Evolutionary conservation across 306 rosid genomes (phyloP).

Genomic region (Echinosophora koreensis): DNA sequence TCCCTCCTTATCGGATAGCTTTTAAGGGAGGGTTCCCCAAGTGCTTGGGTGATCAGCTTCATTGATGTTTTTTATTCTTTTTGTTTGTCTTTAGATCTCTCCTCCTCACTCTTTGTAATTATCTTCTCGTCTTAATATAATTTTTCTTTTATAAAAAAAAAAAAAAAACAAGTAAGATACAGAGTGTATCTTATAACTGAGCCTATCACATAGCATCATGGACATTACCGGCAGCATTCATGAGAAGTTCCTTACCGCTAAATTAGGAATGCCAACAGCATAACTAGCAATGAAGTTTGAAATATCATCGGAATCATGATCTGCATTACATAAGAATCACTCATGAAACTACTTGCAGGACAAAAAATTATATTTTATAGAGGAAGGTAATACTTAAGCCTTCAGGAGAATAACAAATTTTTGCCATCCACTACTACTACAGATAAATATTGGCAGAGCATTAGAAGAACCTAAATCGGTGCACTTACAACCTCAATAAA

Average conservation of each 20-base stretch:
- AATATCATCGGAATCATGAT: slow-evolving; percentile 60
- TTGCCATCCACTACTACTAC: slow-evolving; percentile 27
- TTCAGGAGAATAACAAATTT: slow-evolving; percentile 33
- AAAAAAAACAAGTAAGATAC: background rate
- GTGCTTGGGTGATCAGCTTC: too few relatives aligned
- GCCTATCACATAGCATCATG: slow-evolving; percentile 51
- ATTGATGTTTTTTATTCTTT: too few relatives aligned
- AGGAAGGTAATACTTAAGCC: slow-evolving; percentile 29
- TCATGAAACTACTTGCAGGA: slow-evolving; percentile 28
- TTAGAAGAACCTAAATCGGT: slow-evolving; percentile 22
- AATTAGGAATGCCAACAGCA: slow-evolving; percentile 77
- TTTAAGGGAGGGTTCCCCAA: too few relatives aligned
- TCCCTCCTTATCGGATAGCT: too few relatives aligned
- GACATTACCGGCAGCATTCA: slow-evolving; percentile 67
- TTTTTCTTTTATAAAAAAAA: too few relatives aligned
- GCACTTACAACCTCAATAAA: slow-evolving; percentile 13
- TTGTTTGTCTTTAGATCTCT: background rate
- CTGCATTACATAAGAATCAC: slow-evolving; percentile 65
- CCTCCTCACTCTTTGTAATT: background rate
- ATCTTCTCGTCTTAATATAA: background rate
- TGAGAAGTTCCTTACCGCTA: slow-evolving; percentile 90
- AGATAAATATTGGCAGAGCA: slow-evolving; percentile 37
- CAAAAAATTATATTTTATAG: slow-evolving; percentile 4
- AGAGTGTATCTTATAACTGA: background rate
- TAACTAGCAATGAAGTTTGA: slow-evolving; percentile 68